Evolutionary conservation across 176 grass and related monocot species (phyloP), one percentile per base, ranked within the genome.

Genomic region (Eremochloa ophiuroides): DNA sequence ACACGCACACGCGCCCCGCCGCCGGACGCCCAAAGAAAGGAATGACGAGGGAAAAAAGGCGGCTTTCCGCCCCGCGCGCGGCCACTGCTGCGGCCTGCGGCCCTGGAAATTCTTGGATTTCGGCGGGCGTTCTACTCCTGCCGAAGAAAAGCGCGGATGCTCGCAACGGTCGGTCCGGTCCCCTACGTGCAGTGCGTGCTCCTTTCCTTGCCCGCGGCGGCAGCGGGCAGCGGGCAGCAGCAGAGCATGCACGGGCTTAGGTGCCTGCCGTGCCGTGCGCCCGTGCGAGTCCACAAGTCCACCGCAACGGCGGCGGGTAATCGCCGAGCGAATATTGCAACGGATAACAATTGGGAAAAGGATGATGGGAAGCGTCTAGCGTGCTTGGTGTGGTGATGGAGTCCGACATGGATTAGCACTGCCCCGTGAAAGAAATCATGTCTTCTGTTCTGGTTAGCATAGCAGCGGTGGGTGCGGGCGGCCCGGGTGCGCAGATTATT

Each of bases 361-460:
- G 26, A n/a, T 10, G 70, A n/a, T n/a, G n/a, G 15, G 22, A 62
- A 62, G 39, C 39, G 16, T 11, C 1, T 13, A 33, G 44, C 46
- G 43, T 78, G 20, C 42, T 16, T 25, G 50, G 85, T 77, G 31
- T n/a, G n/a, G n/a, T n/a, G n/a, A 10, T 74, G 81, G 75, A 50
- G 61, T 46, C 82, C 61, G 39, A 80, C 81, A 50, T 18, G 75
- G 86, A 84, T 74, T 75, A 79, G 81, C 81, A 74, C 75, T 18
- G 42, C 55, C 11, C 69, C 3, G 28, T 11, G 8, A 5, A 66
- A 31, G 31, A 47, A 55, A 64, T 16, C 18, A 23, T 22, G 53
- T 0, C 22, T n/a, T n/a, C n/a, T n/a, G n/a, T n/a, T n/a, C 18
- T 12, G 2, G 17, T 8, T 59, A 16, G 16, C 47, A 31, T 37